Evolutionary conservation across 2,329 filamentous ascomycete species (phyloP).

Genomic region (Verticillium albo-atrum): DNA sequence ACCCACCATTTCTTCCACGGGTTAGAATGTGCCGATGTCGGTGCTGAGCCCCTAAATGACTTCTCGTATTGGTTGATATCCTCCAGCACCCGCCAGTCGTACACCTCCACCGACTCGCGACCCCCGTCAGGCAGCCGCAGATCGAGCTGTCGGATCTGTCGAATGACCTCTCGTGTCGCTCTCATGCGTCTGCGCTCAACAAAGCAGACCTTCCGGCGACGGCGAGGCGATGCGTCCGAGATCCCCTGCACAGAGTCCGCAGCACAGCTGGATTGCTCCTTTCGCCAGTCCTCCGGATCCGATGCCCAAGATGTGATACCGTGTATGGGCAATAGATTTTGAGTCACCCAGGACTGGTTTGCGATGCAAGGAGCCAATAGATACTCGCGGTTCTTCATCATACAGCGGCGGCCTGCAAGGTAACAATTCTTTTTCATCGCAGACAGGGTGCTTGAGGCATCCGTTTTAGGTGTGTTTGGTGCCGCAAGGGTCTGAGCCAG

Average conservation of each 20-base stretch:
- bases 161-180: conserved; percentile 27
- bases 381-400: conserved; percentile 29
- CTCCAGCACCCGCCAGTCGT: conserved; percentile 42
- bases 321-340: conserved; percentile 35
- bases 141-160: conserved; percentile 23
- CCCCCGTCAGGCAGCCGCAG: conserved; percentile 19
- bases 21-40: conserved; percentile 14
- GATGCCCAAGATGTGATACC: conserved; percentile 30
- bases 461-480: not conserved
- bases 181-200: conserved; percentile 28
- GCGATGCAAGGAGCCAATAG: conserved; percentile 38
- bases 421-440: not conserved
- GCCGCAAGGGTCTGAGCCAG: not conserved
- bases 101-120: conserved; percentile 34
- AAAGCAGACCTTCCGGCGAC: conserved; percentile 19
- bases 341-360: conserved; percentile 26
- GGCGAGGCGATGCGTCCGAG: not conserved
- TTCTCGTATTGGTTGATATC: conserved; percentile 35
- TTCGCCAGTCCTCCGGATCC: conserved; percentile 30
- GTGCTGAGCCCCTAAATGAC: conserved; percentile 6
- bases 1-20: conserved; percentile 41
- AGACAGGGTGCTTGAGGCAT: not conserved
- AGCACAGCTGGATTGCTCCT: not conserved
- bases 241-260: not conserved
- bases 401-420: conserved; percentile 28